A percentile compares a stretch with the other conserved stretches of the same genome.
These are phyloP conservation scores for Penicillium concentricum DNA, from an alignment of 2,329 filamentous ascomycete species.

Conservation along the genomic window DNA sequence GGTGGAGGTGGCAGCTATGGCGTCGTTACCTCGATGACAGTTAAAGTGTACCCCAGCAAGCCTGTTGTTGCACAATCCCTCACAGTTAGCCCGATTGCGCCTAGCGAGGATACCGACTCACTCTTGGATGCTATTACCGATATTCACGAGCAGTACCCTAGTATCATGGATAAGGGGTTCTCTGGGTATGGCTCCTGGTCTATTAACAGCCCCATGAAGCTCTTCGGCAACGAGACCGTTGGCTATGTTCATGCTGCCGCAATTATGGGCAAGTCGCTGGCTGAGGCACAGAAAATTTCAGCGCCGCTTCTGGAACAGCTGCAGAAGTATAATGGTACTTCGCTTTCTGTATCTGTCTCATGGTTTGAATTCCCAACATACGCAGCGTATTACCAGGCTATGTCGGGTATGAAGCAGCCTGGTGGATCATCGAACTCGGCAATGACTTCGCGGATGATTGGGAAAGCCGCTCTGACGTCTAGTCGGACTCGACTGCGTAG, in stretches of 20 bases:
- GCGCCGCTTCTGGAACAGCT: neutral
- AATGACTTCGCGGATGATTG: neutral
- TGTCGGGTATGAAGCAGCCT: neutral
- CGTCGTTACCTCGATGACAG: constrained; percentile 28
- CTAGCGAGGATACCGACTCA: constrained; percentile 1
- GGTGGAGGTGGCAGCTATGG: constrained; percentile 38
- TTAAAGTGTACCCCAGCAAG: constrained; percentile 6
- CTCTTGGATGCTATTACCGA: neutral
- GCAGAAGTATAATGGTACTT: neutral
- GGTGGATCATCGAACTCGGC: neutral
- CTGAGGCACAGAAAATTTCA: neutral
- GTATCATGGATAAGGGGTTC: constrained; percentile 4
- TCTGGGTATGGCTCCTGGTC: constrained; percentile 10
- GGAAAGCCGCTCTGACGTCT: neutral
- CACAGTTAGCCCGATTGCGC: constrained; percentile 4
- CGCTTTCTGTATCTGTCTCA: neutral
- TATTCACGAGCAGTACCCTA: constrained; percentile 3
- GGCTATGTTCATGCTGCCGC: constrained; percentile 18
- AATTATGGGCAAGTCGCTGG: constrained; percentile 9
- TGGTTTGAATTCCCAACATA: neutral
- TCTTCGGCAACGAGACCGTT: neutral
- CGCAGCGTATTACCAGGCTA: neutral
- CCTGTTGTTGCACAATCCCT: constrained; percentile 12
- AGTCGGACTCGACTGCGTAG: neutral
- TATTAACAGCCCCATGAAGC: neutral